Evolutionary conservation across 805 yeast genomes (phyloP), one percentile per base, ranked within the genome.

Genomic region (Phaffomyces thermotolerans): DNA sequence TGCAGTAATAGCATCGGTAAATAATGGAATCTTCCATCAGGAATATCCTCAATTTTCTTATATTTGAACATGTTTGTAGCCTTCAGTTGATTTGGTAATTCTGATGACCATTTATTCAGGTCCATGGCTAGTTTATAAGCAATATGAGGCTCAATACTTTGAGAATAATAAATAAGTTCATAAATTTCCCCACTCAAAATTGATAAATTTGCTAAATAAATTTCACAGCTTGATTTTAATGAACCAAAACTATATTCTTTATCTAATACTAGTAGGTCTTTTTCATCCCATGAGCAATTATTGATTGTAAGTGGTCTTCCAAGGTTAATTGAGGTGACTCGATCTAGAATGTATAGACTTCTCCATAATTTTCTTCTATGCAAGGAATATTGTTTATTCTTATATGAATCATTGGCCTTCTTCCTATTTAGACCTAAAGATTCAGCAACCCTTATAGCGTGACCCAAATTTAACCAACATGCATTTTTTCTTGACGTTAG

Each of bases 381-480:
- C 2, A 47, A 15, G 1, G 52, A 52, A 36, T 54, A 54, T 9
- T 49, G 46, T 30, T 23, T 40, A 35, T 60, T 62, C n/a, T 47
- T 44, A 43, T 55, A 50, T 6, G 53, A 52, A 40, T 61, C 63
- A 49, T 66, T 66, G 24, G 64, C 58, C 29, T 41, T 54, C 41
- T 47, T 57, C 36, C 67, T 47, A 46, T 66, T 65, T 29, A 67
- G 49, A 2, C 72, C 73, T 45, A 68, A 50, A 0, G 70, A 52
- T 51, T 66, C 68, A 2, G 70, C 71, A 41, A 59, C 51, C 24
- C 64, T 52, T 14, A 69, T 64, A 2, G 71, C 69, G 17, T 47
- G 50, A 12, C 68, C 66, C 31, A 68, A 46, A 48, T 59, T 58
- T 13, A 67, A 51, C 72, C 72, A 69, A 9, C 69, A 62, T 4